A percentile compares a stretch with the other conserved stretches of the same genome.
Evolutionary conservation across 805 yeast species (phyloP).

Genomic region (Cyberlindnera mississippiensis): DNA sequence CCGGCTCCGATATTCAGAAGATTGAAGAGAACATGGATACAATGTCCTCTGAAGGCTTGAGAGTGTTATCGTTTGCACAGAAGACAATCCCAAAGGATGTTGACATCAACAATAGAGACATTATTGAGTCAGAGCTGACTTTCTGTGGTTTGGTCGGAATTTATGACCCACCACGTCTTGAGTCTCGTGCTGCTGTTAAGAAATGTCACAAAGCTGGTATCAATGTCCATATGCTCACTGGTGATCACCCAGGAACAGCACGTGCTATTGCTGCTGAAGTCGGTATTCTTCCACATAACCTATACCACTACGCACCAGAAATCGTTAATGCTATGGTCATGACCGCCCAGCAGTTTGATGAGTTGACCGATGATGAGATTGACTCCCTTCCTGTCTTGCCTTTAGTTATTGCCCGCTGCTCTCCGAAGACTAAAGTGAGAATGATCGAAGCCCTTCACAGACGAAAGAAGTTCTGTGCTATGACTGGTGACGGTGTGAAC

Average conservation of each 20-base stretch:
- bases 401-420: conserved; percentile 76
- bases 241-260: conserved; percentile 79
- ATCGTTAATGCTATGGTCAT: conserved; percentile 65
- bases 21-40: conserved; percentile 56
- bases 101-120: conserved; percentile 35
- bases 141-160: conserved; percentile 72
- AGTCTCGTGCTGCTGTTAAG: conserved; percentile 61
- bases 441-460: conserved; percentile 75
- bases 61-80: conserved; percentile 69
- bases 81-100: conserved; percentile 32
- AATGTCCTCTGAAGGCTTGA: conserved; percentile 60
- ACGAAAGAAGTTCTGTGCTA: conserved; percentile 61
- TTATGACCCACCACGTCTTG: conserved; percentile 75
- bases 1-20: conserved; percentile 34
- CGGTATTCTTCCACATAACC: conserved; percentile 64
- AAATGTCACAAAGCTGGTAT: conserved; percentile 72
- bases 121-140: conserved; percentile 48
- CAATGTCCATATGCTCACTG: conserved; percentile 77
- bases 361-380: conserved; percentile 53
- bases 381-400: conserved; percentile 66
- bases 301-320: conserved; percentile 50
- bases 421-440: conserved; percentile 77
- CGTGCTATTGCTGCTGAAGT: conserved; percentile 77
- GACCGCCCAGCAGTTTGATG: conserved; percentile 72
- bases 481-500: conserved; percentile 85